Evolutionary conservation across 805 yeast species (phyloP), one percentile per base, ranked within the genome.

Genomic region (Ogataea pignaliae): DNA sequence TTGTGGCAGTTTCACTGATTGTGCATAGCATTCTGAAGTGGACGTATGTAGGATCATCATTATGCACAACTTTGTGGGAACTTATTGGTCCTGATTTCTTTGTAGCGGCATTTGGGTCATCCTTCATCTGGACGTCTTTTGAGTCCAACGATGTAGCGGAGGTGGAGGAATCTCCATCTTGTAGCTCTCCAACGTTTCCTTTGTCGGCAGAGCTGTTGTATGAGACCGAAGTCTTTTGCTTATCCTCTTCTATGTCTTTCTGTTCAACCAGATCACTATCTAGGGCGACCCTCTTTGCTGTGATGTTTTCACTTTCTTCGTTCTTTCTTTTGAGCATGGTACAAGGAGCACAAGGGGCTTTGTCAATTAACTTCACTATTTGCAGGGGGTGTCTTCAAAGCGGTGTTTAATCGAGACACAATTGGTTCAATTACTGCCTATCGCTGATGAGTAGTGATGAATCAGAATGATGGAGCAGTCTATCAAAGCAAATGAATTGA

Each of bases 11-110:
- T 56, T 87, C 90, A 52, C 79, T 83, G 13, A 83, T 85, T 3
- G 79, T 75, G 52, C 90, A 83, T 40, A 83, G 71, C 87, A 86
- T 83, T 49, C 95, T 71, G 61, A 86, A 70, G 52, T 78, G 80
- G 3, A 83, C 79, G 50, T 76, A 77, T 0, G 84, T 78, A 6
- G 84, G 79, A 48, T 79, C 85, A 36, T 70, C 71, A 34, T 70
- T 45, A 39, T 59, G 58, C 10, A 53, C 55, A 30, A 30, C 53
- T 33, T 44, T 51, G 32, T 51, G 59, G 5, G 54, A 51, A 21
- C 51, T 52, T 36, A 55, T 53, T 26, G 60, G 59, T 5, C 47
- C 54, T 9, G 51, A 38, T 16, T 36, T 44, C 39, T 44, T 39
- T 28, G 29, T 31, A 28, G 28, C 37, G 7, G 26, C 26, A 21